These are phyloP conservation scores for Exophiala oligosperma DNA, from an alignment of 2,329 filamentous ascomycete genomes.

Conservation along the genomic window DNA sequence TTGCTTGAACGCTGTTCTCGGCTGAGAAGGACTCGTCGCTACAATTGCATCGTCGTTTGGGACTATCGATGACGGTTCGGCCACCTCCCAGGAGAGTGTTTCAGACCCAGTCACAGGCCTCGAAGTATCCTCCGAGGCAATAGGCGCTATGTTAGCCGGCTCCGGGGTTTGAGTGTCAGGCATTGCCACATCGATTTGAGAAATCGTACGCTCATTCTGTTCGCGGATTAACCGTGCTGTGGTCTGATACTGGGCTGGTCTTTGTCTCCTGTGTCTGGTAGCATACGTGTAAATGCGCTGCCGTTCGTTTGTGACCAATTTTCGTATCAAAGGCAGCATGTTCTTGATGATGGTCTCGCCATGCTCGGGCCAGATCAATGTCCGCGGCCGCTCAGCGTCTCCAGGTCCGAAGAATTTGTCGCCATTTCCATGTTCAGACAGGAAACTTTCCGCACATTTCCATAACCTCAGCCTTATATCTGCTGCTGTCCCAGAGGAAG, in stretches of 20 bases:
- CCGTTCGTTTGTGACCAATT: conserved; percentile 62
- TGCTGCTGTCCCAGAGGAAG: conserved; percentile 51
- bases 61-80: neutral
- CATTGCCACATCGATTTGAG: too few species aligned
- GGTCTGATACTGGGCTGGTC: conserved; percentile 29
- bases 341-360: conserved; percentile 57
- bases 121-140: too few species aligned
- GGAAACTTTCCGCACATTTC: conserved; percentile 57
- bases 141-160: too few species aligned
- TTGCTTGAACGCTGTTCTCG: conserved; percentile 18
- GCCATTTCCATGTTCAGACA: conserved; percentile 52
- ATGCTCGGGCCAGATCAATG: conserved; percentile 56
- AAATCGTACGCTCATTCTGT: neutral
- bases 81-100: neutral
- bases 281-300: conserved; percentile 57
- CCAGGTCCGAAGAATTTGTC: conserved; percentile 50
- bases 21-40: neutral
- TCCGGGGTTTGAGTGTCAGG: too few species aligned
- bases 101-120: neutral
- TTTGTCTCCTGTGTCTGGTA: conserved; percentile 51
- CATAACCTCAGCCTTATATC: conserved; percentile 58
- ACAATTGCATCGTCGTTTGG: neutral
- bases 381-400: conserved; percentile 41
- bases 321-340: conserved; percentile 56
- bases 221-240: conserved; percentile 4